Conservation (phyloP, 768 basidiomycete genomes). For the Tulasnella sp. region DNA sequence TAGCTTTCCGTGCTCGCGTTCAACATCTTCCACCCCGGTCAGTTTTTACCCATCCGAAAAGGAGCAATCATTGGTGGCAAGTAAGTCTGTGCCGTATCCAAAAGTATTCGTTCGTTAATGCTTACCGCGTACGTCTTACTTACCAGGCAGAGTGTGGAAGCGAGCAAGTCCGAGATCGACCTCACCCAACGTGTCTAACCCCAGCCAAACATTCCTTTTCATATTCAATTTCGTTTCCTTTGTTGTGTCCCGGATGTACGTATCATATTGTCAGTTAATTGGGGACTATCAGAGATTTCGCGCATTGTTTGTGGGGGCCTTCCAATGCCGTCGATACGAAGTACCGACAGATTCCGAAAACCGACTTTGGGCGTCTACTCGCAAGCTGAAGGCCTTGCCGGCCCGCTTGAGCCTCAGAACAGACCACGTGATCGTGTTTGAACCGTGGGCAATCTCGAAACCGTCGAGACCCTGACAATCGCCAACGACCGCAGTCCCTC, state of each 20-base stretch:
- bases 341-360: too few relatives aligned
- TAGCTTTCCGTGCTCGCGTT: slow-evolving; percentile 1
- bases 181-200: not conserved
- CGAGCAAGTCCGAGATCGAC: not conserved
- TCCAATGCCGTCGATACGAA: too few relatives aligned
- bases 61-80: slow-evolving; percentile 12
- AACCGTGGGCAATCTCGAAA: not conserved
- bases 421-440: not conserved
- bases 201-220: not conserved
- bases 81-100: not conserved
- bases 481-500: not conserved
- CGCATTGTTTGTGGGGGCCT: too few relatives aligned
- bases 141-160: not conserved
- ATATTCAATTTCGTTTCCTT: not conserved
- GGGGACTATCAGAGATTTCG: too few relatives aligned
- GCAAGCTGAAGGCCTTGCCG: not conserved
- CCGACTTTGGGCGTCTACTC: too few relatives aligned
- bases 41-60: slow-evolving; percentile 13
- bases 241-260: too few relatives aligned
- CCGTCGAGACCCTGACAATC: not conserved
- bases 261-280: too few relatives aligned
- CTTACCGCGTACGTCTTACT: not conserved
- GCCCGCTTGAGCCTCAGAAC: not conserved
- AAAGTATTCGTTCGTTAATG: not conserved
- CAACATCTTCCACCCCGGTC: slow-evolving; percentile 7